Conservation (phyloP, 2,329 filamentous ascomycete genomes). For the Cercospora sp. region DNA sequence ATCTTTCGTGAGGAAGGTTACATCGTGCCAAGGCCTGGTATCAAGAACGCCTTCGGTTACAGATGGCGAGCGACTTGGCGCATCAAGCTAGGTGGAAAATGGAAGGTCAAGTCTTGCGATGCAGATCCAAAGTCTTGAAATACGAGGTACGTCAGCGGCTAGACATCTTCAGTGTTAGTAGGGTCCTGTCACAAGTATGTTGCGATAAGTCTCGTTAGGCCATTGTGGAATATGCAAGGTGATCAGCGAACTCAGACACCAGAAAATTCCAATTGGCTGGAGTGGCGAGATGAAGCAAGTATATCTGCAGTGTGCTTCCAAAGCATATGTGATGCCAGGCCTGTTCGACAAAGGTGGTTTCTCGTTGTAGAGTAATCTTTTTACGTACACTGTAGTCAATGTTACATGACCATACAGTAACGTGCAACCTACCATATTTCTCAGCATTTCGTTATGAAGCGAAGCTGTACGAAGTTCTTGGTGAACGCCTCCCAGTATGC, state of each 20-base stretch:
- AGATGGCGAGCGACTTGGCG: slow-evolving; percentile 3
- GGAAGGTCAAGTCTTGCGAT: slow-evolving; percentile 1
- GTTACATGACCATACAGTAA: no score
- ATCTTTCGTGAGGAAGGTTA: neutral
- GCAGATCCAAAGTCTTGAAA: neutral
- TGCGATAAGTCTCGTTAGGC: neutral
- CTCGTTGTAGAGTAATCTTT: no score
- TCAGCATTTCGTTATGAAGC: no score
- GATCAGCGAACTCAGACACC: neutral
- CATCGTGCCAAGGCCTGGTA: neutral
- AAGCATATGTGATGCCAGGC: no score
- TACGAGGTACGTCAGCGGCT: neutral
- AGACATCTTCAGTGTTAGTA: neutral
- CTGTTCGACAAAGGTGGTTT: no score
- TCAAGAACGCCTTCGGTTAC: neutral
- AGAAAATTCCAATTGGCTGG: neutral
- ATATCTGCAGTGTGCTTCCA: no score
- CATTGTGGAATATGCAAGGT: neutral
- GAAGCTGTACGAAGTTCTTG: no score
- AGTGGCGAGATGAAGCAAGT: no score
- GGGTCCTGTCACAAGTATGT: neutral
- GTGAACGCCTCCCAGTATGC: no score
- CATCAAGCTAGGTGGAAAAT: slow-evolving; percentile 1
- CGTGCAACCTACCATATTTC: no score
- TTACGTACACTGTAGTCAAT: no score